Base-by-base conservation (phyloP, 495 filamentous ascomycete species). In the Copromyces sp. region DNA sequence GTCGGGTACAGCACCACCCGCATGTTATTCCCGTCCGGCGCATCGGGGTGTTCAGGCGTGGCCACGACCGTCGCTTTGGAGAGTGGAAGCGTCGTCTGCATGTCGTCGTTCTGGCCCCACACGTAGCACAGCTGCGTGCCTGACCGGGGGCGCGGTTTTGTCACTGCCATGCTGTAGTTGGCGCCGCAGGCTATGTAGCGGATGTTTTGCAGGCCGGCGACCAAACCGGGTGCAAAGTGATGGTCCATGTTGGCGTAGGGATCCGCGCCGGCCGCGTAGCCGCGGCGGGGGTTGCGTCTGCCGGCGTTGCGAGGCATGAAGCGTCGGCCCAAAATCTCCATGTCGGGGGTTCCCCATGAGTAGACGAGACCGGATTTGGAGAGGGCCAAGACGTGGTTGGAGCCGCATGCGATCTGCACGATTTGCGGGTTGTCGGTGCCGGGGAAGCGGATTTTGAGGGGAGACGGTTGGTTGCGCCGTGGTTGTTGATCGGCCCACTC, bases 91-190 rank as follows among this genome's bases (percentile, higher is more conserved):
- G 17, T 88, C 78, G 90, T 92, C 78, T 94, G 90, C 39, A 91
- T 89, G 77, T 90, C 95, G 76, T 90, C 92, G 81, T 97, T 97
- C 53, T 93, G 80, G 11, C 94, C 94, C 93, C 94, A 97, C 1
- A 90, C 83, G 83, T 88, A 95, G 69, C 94, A 89, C 38, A 89
- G 84, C 35, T 87, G 89, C n/a, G 88, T 84, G 20, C 86, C 82
- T 76, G 90, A 32, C 14, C 53, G 24, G 12, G 12, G 5, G 11
- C 24, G 29, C 14, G 29, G 53, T 29, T 37, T 65, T 12, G 53
- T 87, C 71, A 95, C 87, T 69, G 94, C 94, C 71, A 97, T 91
- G 69, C 85, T 87, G 78, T 92, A 89, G 76, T 90, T 89, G 17
- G 85, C 82, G 41, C 91, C 91, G 68, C 83, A 83, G 3, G 81